phyloP scores from a whole-genome alignment of 2,329 filamentous ascomycete species.

The Cryphonectria nitschkei region DNA sequence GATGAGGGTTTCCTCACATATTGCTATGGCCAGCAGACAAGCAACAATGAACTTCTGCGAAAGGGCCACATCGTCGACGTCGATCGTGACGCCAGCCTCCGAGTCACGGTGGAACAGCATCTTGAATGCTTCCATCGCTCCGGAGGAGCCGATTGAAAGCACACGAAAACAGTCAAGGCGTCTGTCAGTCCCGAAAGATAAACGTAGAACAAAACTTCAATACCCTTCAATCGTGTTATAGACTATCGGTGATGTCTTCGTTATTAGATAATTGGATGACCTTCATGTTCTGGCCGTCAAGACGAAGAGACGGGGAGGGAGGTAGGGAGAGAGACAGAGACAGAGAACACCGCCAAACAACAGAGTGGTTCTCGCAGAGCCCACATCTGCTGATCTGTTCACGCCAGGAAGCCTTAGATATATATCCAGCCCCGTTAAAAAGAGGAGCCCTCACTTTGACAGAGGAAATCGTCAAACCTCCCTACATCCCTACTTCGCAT shows the following conservation, averaged over 20 bases:
- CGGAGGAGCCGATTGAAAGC: background rate
- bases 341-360: background rate
- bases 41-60: slow-evolving; percentile 22
- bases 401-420: background rate
- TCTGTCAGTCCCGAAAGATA: background rate
- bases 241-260: background rate
- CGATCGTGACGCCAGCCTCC: slow-evolving; percentile 12
- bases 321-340: background rate
- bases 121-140: background rate
- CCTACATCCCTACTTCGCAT: background rate
- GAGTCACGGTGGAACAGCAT: slow-evolving; percentile 10
- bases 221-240: background rate
- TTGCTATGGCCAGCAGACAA: slow-evolving; percentile 21
- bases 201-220: background rate
- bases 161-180: background rate
- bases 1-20: slow-evolving; percentile 16
- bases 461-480: background rate
- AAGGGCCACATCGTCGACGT: background rate
- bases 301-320: background rate
- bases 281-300: background rate
- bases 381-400: background rate
- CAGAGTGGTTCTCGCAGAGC: background rate
- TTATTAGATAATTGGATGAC: background rate
- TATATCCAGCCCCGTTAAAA: background rate
- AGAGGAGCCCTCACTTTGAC: background rate